Base-by-base conservation (phyloP, 768 basidiomycete species). In the Boletus rubropictus region DNA sequence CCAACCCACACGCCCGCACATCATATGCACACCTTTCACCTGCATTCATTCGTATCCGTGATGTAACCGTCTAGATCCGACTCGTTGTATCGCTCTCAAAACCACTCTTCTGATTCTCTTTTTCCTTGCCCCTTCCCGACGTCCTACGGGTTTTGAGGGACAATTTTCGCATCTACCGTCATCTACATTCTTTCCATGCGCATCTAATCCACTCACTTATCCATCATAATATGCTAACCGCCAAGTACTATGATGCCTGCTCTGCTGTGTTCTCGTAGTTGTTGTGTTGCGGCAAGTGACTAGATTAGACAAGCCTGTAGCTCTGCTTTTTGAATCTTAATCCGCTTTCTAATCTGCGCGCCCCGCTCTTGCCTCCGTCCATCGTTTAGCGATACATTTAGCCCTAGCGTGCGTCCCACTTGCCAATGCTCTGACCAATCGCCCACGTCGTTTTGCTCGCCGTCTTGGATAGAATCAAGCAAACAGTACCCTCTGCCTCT, bases 1-100 rank as follows among this genome's bases (percentile, higher is more conserved):
- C 77, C 42, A 84, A 82, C 57, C 73, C 76, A 36, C 69, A 62
- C 42, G 81, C 80, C 8, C 78, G 82, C 56, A 72, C 77, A 63
- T 81, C 82, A 18, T 75, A 76, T 33, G 65, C 76, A n/a, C 78
- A 77, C 50, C 72, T 84, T 52, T 69, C 74, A 1, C 69, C 79
- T 4, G 61, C 71, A 22, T 68, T 73, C 48, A 62, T 75, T 47
- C 77, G 73, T 42, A 69, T 74, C 32, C 72, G 73, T 43, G 74
- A 74, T 58, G 66, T 70, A 25, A 58, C 51, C 37, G 57, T 50
- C 39, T 56, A 49, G 54, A 25, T 22, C 39, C 31, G 14, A 39
- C 36, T 14, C 33, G 46, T 46, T 12, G 34, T 43, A 39, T n/a
- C 1, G 17, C 42, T 34, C 38, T 38, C 47, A 41, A 51, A 46